phyloP scores from a whole-genome alignment of 768 basidiomycete genomes.

The Aureoboletus auriporus region DNA sequence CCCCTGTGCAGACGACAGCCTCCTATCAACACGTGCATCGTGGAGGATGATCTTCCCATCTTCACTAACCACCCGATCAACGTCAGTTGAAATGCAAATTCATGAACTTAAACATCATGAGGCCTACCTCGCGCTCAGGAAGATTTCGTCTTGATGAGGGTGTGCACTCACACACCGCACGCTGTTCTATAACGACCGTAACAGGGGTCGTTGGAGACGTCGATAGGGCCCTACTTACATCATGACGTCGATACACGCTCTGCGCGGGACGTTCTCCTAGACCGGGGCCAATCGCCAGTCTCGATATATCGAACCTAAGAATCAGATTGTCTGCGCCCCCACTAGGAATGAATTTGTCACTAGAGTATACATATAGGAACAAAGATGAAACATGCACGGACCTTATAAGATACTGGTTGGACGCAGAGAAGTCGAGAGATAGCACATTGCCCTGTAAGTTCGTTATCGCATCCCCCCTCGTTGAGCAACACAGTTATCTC shows the following conservation, averaged over 20 bases:
- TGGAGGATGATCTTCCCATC: constrained; percentile 65
- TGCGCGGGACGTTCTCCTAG: constrained; percentile 13
- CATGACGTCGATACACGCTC: constrained; percentile 30
- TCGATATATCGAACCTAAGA: constrained; percentile 50
- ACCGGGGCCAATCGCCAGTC: constrained; percentile 22
- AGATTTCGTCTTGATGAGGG: constrained; percentile 62
- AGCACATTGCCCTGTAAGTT: constrained; percentile 61
- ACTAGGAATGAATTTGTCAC: constrained; percentile 29
- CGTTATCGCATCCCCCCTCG: constrained; percentile 8
- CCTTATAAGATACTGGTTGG: constrained; percentile 62
- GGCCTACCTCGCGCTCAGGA: constrained; percentile 63
- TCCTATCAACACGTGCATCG: constrained; percentile 46
- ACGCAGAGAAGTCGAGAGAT: constrained; percentile 64
- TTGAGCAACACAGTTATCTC: constrained; percentile 19
- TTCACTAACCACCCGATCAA: constrained; percentile 44
- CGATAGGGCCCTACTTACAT: constrained; percentile 20
- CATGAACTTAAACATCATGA: constrained; percentile 10
- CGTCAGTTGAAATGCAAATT: constrained; percentile 12
- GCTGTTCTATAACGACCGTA: constrained; percentile 45
- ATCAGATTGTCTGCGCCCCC: constrained; percentile 53
- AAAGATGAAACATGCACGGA: constrained; percentile 35
- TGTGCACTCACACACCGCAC: constrained; percentile 65
- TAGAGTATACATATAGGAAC: constrained; percentile 1
- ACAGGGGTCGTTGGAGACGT: constrained; percentile 22
- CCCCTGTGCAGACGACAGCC: constrained; percentile 40